phyloP scores from a whole-genome alignment of 345 rosid species.

The Citrus sinensis region DNA sequence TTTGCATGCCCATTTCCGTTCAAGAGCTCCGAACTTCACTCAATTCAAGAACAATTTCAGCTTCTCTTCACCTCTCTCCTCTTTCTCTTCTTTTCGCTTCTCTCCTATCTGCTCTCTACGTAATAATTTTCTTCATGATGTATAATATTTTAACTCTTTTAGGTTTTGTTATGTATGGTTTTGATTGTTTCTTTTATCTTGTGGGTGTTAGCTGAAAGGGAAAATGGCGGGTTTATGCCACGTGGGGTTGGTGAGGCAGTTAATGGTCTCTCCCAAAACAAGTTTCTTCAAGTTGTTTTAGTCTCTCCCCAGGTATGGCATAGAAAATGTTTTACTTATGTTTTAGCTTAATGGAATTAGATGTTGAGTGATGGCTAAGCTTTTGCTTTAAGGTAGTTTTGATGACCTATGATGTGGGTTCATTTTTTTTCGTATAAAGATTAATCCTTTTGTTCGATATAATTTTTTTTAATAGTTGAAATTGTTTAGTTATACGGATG shows the following conservation, averaged over 20 bases:
- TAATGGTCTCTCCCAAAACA: constrained; percentile 33
- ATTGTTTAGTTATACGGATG: not conserved
- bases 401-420: not conserved
- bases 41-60: constrained; percentile 27
- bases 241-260: constrained; percentile 45
- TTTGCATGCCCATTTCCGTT: constrained; percentile 22
- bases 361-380: not conserved
- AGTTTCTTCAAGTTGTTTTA: constrained; percentile 81
- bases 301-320: constrained; percentile 84
- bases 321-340: not conserved
- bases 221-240: constrained; percentile 39
- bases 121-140: constrained; percentile 15
- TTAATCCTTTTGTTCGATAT: not conserved
- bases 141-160: not conserved
- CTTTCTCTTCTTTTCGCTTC: constrained; percentile 18
- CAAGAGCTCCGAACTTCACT: constrained; percentile 27
- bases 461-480: not conserved
- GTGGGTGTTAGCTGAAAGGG: constrained; percentile 38
- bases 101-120: constrained; percentile 37
- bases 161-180: not conserved
- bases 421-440: not conserved
- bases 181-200: not conserved
- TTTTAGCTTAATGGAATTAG: not conserved
- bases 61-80: constrained; percentile 19
- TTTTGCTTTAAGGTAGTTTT: not conserved